Evolutionary conservation across 2,329 filamentous ascomycete genomes (phyloP).

Genomic region (Aspergillus chevalieri): DNA sequence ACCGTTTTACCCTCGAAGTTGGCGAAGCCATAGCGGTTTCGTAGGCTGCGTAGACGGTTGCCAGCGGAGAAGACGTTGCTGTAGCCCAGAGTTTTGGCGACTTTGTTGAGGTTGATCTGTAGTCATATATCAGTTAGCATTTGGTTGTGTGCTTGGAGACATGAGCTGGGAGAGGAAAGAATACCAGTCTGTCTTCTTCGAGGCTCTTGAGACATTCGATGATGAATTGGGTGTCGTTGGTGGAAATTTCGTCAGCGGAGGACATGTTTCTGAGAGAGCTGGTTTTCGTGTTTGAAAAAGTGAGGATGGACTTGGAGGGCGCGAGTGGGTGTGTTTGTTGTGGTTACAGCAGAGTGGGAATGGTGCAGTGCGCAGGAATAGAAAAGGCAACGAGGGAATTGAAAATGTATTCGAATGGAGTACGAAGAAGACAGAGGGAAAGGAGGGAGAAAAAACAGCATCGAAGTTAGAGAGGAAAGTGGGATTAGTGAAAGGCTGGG

Average conservation of each 20-base stretch:
- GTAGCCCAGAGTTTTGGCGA: constrained; percentile 21
- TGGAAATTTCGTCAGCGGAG: constrained; percentile 1
- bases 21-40: constrained; percentile 19
- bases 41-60: constrained; percentile 22
- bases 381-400: too few relatives aligned
- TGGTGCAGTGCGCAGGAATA: too few relatives aligned
- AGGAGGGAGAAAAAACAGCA: too few relatives aligned
- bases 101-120: constrained; percentile 22
- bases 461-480: too few relatives aligned
- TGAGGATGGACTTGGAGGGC: not conserved
- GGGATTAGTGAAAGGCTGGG: too few relatives aligned
- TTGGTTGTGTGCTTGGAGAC: not conserved
- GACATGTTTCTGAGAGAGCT: not conserved
- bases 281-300: not conserved
- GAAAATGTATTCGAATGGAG: too few relatives aligned
- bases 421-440: too few relatives aligned
- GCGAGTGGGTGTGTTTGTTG: not conserved
- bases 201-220: constrained; percentile 22
- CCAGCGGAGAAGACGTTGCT: constrained; percentile 20
- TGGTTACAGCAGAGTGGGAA: too few relatives aligned
- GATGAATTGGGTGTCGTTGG: constrained; percentile 16
- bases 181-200: constrained; percentile 11
- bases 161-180: not conserved
- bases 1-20: constrained; percentile 11
- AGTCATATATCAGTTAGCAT: not conserved